A percentile compares a stretch with the other conserved stretches of the same genome.
Conservation (phyloP, 2,329 filamentous ascomycete species). For the Cyphellophora europaea region DNA sequence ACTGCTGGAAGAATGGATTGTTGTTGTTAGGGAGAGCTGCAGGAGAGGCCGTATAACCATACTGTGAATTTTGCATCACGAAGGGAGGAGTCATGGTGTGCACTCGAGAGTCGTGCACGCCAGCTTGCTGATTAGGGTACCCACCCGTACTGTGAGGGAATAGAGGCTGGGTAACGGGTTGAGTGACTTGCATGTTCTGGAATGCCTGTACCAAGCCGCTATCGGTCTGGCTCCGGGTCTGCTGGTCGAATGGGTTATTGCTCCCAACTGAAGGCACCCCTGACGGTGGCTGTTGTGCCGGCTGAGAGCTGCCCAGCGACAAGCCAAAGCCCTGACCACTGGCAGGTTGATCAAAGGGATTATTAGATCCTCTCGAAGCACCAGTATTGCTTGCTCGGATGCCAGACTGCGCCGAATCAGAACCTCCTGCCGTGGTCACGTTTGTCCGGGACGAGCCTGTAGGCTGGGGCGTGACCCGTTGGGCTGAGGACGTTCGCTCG, state of each 20-base stretch:
- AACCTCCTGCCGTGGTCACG: background rate
- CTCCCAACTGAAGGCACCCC: constrained; percentile 9
- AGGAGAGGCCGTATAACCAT: constrained; percentile 15
- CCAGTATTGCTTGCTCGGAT: background rate
- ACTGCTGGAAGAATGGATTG: constrained; percentile 35
- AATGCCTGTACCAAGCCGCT: constrained; percentile 60
- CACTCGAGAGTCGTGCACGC: constrained; percentile 28
- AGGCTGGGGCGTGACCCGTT: constrained; percentile 37
- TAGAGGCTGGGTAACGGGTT: constrained; percentile 37
- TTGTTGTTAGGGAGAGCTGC: constrained; percentile 15
- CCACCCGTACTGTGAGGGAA: constrained; percentile 71
- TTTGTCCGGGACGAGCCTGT: background rate
- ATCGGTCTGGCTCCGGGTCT: constrained; percentile 21
- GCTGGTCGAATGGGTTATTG: constrained; percentile 22
- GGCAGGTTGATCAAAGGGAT: constrained; percentile 54
- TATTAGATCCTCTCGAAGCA: constrained; percentile 40
- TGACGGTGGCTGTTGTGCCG: constrained; percentile 3
- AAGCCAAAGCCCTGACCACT: constrained; percentile 10
- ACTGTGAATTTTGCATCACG: constrained; percentile 22
- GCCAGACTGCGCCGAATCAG: background rate
- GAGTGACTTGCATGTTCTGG: constrained; percentile 63
- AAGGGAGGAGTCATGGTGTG: constrained; percentile 36
- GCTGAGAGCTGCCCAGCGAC: constrained; percentile 19
- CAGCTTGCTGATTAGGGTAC: constrained; percentile 34
- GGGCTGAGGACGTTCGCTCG: constrained; percentile 20